Evolutionary conservation across 2,329 filamentous ascomycete species (phyloP).

Genomic region (Epichloe brachyelytri): DNA sequence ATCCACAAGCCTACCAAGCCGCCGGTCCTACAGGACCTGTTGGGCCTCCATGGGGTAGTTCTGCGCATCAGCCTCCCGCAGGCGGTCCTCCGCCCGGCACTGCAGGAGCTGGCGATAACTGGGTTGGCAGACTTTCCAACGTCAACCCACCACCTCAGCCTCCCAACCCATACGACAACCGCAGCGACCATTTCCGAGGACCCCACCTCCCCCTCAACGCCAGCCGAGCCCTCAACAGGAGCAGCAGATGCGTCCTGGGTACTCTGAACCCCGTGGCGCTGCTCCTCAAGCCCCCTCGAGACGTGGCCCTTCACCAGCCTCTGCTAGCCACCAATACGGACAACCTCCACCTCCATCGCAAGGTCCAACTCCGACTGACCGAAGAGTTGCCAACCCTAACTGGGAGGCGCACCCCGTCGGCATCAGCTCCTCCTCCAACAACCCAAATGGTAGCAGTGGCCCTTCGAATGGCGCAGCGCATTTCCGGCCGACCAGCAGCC

Average conservation of each 20-base stretch:
- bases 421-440: slow-evolving; percentile 24
- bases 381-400: slow-evolving; percentile 47
- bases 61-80: slow-evolving; percentile 42
- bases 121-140: slow-evolving; percentile 59
- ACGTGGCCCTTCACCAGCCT: slow-evolving; percentile 34
- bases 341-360: slow-evolving; percentile 29
- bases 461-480: slow-evolving; percentile 48
- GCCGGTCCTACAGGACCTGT: slow-evolving; percentile 69
- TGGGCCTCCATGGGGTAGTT: slow-evolving; percentile 80
- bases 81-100: slow-evolving; percentile 51
- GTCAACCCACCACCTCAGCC: slow-evolving; percentile 65
- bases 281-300: slow-evolving; percentile 29
- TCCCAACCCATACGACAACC: slow-evolving; percentile 70
- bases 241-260: slow-evolving; percentile 42
- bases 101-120: slow-evolving; percentile 39
- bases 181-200: slow-evolving; percentile 49
- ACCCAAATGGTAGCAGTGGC: slow-evolving; percentile 20
- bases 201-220: slow-evolving; percentile 54
- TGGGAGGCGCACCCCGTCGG: slow-evolving; percentile 41
- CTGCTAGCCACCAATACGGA: slow-evolving; percentile 29
- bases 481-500: slow-evolving; percentile 61
- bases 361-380: slow-evolving; percentile 36
- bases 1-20: slow-evolving; percentile 85
- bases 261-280: slow-evolving; percentile 32
- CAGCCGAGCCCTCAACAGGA: slow-evolving; percentile 70